phyloP scores from a whole-genome alignment of 306 rosid species.

The Rosa lucieae region DNA sequence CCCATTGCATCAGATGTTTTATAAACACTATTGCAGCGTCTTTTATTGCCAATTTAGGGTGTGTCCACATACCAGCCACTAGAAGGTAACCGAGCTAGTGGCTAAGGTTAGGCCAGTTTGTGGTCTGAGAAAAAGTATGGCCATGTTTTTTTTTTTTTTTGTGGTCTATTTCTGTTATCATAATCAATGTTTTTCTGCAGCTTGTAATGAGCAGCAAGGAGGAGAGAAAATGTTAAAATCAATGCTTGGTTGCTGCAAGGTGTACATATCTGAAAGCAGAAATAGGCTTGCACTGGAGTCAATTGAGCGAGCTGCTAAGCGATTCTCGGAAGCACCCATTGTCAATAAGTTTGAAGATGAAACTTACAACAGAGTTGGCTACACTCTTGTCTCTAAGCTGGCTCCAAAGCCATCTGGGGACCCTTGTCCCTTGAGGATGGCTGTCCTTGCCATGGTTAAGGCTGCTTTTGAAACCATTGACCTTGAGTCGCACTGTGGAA shows the following conservation, averaged over 20 bases:
- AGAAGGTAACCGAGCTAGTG: constrained; percentile 4
- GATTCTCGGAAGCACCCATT: constrained; percentile 56
- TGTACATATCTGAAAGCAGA: constrained; percentile 88
- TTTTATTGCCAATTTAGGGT: background rate
- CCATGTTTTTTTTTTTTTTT: background rate
- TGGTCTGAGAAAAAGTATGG: constrained; percentile 31
- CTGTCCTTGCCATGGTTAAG: constrained; percentile 73
- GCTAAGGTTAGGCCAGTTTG: constrained; percentile 33
- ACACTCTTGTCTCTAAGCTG: constrained; percentile 76
- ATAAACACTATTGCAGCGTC: background rate
- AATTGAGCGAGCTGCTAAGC: constrained; percentile 68
- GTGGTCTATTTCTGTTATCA: constrained; percentile 11
- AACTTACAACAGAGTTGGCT: constrained; percentile 84
- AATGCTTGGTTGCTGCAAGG: constrained; percentile 87
- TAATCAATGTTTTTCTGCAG: constrained; percentile 26
- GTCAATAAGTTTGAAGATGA: constrained; percentile 79
- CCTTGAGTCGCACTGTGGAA: constrained; percentile 63
- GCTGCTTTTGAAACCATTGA: constrained; percentile 69
- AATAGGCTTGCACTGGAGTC: constrained; percentile 64
- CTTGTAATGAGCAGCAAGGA: constrained; percentile 27
- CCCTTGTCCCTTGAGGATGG: constrained; percentile 54
- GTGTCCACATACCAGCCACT: background rate
- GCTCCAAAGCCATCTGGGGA: constrained; percentile 18
- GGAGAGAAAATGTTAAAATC: constrained; percentile 47
- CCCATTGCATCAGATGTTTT: background rate